Base-by-base conservation (phyloP, 1,284 basidiomycete species). In the Melampsora americana region DNA sequence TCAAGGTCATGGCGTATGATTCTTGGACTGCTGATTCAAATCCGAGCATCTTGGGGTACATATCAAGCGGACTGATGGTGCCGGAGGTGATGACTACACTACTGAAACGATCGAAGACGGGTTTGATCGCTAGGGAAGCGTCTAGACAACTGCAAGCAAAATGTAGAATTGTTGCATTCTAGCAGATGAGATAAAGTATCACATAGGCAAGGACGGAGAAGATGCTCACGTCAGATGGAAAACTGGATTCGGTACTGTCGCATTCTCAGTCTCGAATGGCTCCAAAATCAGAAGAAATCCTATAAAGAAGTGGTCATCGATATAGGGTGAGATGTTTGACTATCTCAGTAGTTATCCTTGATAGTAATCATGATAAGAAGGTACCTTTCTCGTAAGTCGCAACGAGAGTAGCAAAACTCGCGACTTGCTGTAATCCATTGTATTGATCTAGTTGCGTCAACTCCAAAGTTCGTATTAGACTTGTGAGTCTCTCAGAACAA, bases 11-110 rank as follows among this genome's bases (percentile, higher is more conserved):
- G 2, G 95, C 88, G 84, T 99, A 99, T 2, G 92, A 92, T 83
- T 98, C 95, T 84, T 96, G 92, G 12, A 97, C 92, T 28, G 96
- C 93, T 1, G 96, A 95, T 42, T 93, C 93, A 83, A 99, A 99
- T 80, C 95, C 93, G 60, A 99, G 87, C 91, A 99, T 99, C 84
- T 99, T 99, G 28, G 96, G 96, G 83, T 99, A 96, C 96, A 99
- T 99, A 85, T 99, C 96, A 75, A 99, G 85, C 5, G 96, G 96
- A 7, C 94, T 97, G 80, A 99, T 95, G 42, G 96, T 99, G 80
- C 96, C 96, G 16, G 93, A 97, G 0, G 96, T 99, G 83, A 99
- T 99, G 80, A 99, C 93, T 61, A 99, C 96, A 79, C 92, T 95
- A 83, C 92, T 95, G 83, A 99, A 99, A 61, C 95, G 90, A 82